Base-by-base conservation (phyloP, 2,329 filamentous ascomycete species). In the Penicillium sp. region DNA sequence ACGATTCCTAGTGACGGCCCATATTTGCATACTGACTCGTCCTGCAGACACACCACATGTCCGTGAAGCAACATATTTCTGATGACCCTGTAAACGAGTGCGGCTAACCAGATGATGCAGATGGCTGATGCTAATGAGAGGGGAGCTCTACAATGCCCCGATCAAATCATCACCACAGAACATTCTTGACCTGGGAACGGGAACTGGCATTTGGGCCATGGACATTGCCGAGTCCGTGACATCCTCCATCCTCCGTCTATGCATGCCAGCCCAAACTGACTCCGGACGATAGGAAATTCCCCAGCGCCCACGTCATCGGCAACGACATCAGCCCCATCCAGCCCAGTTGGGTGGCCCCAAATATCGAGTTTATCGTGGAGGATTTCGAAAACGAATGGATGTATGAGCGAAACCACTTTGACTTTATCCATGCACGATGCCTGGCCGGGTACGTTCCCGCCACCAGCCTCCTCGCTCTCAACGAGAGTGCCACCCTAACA, bases 201-300 rank as follows among this genome's bases (percentile, higher is more conserved):
- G 69, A 10, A 72, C 63, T 30, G 67, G 68, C 1, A 64, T 68
- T 16, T 71, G 66, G 66, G 66, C 67, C 5, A 62, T 70, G 18
- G 65, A 70, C 26, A 62, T 69, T 32, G 67, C 65, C 11, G 65
- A 69, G 48, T 52, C 42, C 8, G 32, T 41, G 33, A 15, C 25
- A 23, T 25, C 18, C 7, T 23, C 10, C 2, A 30, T 20, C n/a
- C n/a, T 18, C 13, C 13, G 10, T 36, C 26, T 36, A n/a, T 16
- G 18, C 6, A 15, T 31, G n/a, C 9, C 20, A 28, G 11, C 4
- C n/a, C 33, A 33, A 8, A 28, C 25, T 44, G 8, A 47, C 26
- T n/a, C 27, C 4, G 2, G 8, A 26, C 11, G 1, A 37, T 23
- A 50, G 49, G n/a, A 53, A 59, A 33, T 67, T 59, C 39, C 65